Percentiles rank a stretch among this genome's conserved stretches.
Conservation (phyloP, 148 eudicot genomes). For the Fagopyrum esculentum region DNA sequence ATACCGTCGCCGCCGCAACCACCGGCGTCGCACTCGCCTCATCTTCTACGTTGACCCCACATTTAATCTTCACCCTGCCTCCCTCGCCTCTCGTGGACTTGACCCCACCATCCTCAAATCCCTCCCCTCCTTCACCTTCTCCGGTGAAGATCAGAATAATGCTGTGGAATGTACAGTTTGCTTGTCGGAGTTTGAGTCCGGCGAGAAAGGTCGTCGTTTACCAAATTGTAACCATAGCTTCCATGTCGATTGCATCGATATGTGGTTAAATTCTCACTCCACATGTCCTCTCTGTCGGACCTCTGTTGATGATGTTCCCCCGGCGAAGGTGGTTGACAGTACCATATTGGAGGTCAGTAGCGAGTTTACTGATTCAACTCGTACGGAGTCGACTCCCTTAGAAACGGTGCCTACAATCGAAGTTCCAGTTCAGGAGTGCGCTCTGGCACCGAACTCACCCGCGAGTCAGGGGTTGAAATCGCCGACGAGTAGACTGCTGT, state of each 20-base stretch:
- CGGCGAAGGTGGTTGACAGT: not conserved
- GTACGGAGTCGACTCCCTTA: constrained; percentile 3
- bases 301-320: constrained; percentile 9
- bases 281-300: constrained; percentile 41
- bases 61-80: not conserved
- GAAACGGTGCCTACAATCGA: constrained; percentile 24
- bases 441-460: constrained; percentile 44
- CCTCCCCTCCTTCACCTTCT: constrained; percentile 15
- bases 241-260: constrained; percentile 38
- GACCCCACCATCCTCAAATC: constrained; percentile 18
- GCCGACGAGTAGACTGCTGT: constrained; percentile 46
- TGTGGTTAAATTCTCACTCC: constrained; percentile 37
- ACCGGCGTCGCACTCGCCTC: not conserved
- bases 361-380: not conserved
- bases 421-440: constrained; percentile 43
- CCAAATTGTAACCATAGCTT: constrained; percentile 40
- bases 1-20: not conserved
- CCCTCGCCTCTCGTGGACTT: constrained; percentile 9
- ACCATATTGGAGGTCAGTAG: not conserved
- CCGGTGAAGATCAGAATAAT: not conserved
- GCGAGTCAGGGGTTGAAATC: constrained; percentile 25
- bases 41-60: constrained; percentile 1
- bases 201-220: constrained; percentile 25
- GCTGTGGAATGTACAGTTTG: constrained; percentile 42
- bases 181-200: constrained; percentile 28